A percentile compares a stretch with the other conserved stretches of the same genome.
Evolutionary conservation across 2,329 filamentous ascomycete genomes (phyloP).

Genomic region (Pseudogymnoascus sp.): DNA sequence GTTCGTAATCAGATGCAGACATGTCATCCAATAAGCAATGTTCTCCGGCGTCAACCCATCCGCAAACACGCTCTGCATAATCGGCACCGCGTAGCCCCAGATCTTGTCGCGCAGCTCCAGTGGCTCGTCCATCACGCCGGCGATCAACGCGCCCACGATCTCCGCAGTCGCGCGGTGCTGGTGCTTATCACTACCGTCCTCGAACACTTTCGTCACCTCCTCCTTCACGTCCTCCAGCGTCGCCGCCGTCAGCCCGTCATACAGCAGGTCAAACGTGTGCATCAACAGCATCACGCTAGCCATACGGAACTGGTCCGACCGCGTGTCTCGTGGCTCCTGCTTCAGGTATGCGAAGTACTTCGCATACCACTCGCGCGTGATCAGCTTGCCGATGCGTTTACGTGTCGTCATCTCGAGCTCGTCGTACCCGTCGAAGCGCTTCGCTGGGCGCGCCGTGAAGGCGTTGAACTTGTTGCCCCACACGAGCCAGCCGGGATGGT

Average conservation of each 20-base stretch:
- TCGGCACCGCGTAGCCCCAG: conserved; percentile 86
- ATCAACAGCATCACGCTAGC: conserved; percentile 79
- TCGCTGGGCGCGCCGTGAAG: conserved; percentile 60
- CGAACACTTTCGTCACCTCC: conserved; percentile 68
- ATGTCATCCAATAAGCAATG: conserved; percentile 87
- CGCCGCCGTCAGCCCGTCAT: conserved; percentile 66
- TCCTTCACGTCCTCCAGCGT: conserved; percentile 85
- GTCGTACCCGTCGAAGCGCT: conserved; percentile 65
- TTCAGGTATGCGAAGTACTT: conserved; percentile 90
- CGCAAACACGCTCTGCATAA: conserved; percentile 77
- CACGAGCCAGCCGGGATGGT: conserved; percentile 92
- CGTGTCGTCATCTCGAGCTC: conserved; percentile 67
- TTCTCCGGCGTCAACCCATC: conserved; percentile 94
- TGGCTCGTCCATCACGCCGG: conserved; percentile 70
- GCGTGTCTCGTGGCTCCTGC: conserved; percentile 81
- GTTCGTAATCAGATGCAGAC: conserved; percentile 80
- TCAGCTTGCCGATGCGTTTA: conserved; percentile 67
- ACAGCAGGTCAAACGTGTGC: conserved; percentile 83
- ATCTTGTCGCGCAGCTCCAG: conserved; percentile 64
- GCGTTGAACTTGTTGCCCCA: conserved; percentile 86
- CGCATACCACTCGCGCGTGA: conserved; percentile 79
- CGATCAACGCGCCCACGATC: conserved; percentile 79
- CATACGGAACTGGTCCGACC: conserved; percentile 81
- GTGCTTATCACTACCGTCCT: conserved; percentile 92
- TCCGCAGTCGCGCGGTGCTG: conserved; percentile 94